Percentiles rank a stretch among this genome's conserved stretches.
These are phyloP conservation scores for Aspergillus avenaceus DNA, from an alignment of 495 filamentous ascomycete genomes.

Conservation along the genomic window DNA sequence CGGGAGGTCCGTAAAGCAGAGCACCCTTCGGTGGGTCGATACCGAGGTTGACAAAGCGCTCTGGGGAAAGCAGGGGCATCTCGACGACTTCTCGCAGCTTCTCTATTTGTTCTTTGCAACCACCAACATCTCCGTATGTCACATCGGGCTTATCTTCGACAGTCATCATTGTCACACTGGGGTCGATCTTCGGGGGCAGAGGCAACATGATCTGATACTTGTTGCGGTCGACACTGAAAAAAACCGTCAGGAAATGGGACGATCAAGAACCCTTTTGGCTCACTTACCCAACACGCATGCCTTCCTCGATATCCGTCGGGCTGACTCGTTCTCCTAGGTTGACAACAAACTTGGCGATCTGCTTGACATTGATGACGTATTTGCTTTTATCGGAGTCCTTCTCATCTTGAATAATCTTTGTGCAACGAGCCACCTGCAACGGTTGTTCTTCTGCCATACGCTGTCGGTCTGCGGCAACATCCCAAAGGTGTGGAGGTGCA, in stretches of 20 bases:
- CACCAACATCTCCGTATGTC: constrained; percentile 97
- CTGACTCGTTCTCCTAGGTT: constrained; percentile 95
- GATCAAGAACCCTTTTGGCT: background rate
- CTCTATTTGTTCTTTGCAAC: constrained; percentile 99
- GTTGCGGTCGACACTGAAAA: constrained; percentile 83
- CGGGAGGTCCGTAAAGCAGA: constrained; percentile 91
- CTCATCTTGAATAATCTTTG: constrained; percentile 97
- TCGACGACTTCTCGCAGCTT: constrained; percentile 98
- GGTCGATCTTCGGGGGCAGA: constrained; percentile 98
- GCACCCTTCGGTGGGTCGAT: constrained; percentile 99
- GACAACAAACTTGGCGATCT: constrained; percentile 99
- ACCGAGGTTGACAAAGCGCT: constrained; percentile 94
- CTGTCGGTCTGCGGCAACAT: constrained; percentile 94
- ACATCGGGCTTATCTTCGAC: constrained; percentile 99
- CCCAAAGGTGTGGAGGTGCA: constrained; percentile 97
- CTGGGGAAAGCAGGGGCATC: constrained; percentile 93
- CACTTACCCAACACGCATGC: constrained; percentile 87
- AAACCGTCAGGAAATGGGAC: constrained; percentile 12
- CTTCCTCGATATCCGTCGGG: constrained; percentile 98
- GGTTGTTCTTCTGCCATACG: constrained; percentile 98
- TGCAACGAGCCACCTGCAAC: constrained; percentile 94
- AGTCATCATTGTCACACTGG: constrained; percentile 99
- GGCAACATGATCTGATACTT: constrained; percentile 98
- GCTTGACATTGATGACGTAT: constrained; percentile 99
- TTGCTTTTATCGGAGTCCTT: constrained; percentile 98